These are phyloP conservation scores for Tothia fuscella DNA, from an alignment of 2,329 filamentous ascomycete genomes.

Conservation along the genomic window DNA sequence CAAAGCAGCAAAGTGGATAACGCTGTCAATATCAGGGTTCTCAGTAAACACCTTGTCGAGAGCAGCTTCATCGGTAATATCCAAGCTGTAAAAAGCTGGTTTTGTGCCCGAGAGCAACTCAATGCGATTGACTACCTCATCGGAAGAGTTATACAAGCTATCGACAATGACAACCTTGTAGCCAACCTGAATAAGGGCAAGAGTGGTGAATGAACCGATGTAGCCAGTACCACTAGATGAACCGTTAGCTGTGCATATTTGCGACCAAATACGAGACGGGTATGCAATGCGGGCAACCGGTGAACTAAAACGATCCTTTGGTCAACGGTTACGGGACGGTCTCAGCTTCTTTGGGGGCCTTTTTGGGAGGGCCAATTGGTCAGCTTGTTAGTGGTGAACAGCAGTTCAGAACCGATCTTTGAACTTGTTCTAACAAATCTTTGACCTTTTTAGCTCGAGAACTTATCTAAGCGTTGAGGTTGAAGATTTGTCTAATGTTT, in stretches of 20 bases:
- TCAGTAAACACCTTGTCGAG: slow-evolving; percentile 80
- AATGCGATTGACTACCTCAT: slow-evolving; percentile 85
- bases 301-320: too few species aligned
- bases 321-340: too few species aligned
- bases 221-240: slow-evolving; percentile 79
- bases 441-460: too few species aligned
- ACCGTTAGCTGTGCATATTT: not conserved
- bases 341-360: too few species aligned
- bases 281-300: too few species aligned
- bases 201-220: slow-evolving; percentile 93
- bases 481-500: too few species aligned
- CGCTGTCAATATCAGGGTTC: slow-evolving; percentile 89
- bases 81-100: slow-evolving; percentile 71
- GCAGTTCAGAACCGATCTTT: not conserved
- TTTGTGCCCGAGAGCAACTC: slow-evolving; percentile 85
- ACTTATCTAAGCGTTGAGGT: too few species aligned
- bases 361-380: not conserved
- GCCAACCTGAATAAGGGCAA: slow-evolving; percentile 82
- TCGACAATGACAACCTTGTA: slow-evolving; percentile 97
- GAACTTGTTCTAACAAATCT: too few species aligned
- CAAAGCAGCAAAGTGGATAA: slow-evolving; percentile 96
- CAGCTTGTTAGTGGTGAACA: not conserved
- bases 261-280: not conserved
- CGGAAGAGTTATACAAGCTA: slow-evolving; percentile 92
- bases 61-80: slow-evolving; percentile 74